phyloP scores from a whole-genome alignment of 805 yeast species.

The Hanseniaspora opuntiae region DNA sequence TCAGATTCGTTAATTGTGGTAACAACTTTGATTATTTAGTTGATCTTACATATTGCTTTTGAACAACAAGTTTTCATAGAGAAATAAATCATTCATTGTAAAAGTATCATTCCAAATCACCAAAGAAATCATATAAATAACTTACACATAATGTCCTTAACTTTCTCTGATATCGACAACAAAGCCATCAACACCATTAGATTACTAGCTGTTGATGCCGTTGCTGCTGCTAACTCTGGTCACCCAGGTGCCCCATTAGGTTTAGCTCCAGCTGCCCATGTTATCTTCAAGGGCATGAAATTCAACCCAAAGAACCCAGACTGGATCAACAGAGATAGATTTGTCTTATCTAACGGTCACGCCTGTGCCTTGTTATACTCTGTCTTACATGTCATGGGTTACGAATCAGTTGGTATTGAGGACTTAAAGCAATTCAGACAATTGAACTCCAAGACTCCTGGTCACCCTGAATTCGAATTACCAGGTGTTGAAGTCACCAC shows the following conservation, averaged over 20 bases:
- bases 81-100: no score
- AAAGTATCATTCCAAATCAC: background rate
- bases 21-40: background rate
- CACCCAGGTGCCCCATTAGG: conserved; percentile 99
- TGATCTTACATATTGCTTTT: background rate
- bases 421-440: conserved; percentile 87
- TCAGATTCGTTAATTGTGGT: no score
- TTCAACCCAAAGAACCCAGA: conserved; percentile 83
- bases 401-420: conserved; percentile 53
- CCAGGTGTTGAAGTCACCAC: conserved; percentile 96
- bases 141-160: conserved; percentile 14
- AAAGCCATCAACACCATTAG: conserved; percentile 79
- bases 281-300: conserved; percentile 63
- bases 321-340: conserved; percentile 92
- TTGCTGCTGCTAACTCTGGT: conserved; percentile 81
- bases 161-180: conserved; percentile 47
- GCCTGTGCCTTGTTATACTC: conserved; percentile 84
- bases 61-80: no score
- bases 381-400: conserved; percentile 75
- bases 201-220: conserved; percentile 75
- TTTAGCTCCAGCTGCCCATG: conserved; percentile 90
- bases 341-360: conserved; percentile 91
- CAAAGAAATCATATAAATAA: conserved; percentile 11
- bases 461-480: conserved; percentile 88
- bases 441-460: conserved; percentile 82